Percentiles rank a stretch among this genome's conserved stretches.
phyloP scores from a whole-genome alignment of 768 basidiomycete genomes.

The Collybia sp. region DNA sequence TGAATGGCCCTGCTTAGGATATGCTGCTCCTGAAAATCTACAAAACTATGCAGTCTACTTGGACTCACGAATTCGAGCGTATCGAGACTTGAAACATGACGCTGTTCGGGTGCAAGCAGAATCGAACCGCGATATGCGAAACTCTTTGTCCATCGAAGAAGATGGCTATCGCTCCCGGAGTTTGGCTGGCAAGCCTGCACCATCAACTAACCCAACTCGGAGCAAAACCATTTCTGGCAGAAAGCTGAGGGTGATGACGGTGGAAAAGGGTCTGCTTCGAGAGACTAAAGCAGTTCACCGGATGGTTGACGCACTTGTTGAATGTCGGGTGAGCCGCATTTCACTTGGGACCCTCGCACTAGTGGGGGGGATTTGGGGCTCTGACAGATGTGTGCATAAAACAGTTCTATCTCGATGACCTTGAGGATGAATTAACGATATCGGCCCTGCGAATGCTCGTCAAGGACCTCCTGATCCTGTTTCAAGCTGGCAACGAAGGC shows the following conservation, averaged over 20 bases:
- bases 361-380: no score
- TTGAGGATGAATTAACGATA: conserved; percentile 88
- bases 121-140: conserved; percentile 80
- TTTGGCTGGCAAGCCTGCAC: conserved; percentile 20
- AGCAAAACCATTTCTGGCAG: conserved; percentile 80
- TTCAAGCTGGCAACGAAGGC: conserved; percentile 96
- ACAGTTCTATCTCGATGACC: conserved; percentile 90
- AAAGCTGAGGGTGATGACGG: conserved; percentile 86
- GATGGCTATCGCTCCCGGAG: conserved; percentile 33
- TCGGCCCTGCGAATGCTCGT: conserved; percentile 90
- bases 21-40: conserved; percentile 80
- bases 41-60: conserved; percentile 86
- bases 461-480: conserved; percentile 92
- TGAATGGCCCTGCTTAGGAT: conserved; percentile 46
- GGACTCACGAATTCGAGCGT: conserved; percentile 83
- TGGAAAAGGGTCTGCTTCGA: conserved; percentile 91
- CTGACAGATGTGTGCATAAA: background rate
- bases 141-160: conserved; percentile 59
- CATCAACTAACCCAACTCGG: conserved; percentile 37
- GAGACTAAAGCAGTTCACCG: conserved; percentile 90
- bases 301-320: conserved; percentile 84
- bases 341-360: background rate
- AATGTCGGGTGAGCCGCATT: conserved; percentile 70
- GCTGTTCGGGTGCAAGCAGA: conserved; percentile 92
- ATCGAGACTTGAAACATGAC: conserved; percentile 90